These are phyloP conservation scores for Chlorociboria aeruginascens DNA, from an alignment of 495 filamentous ascomycete species.

Conservation along the genomic window DNA sequence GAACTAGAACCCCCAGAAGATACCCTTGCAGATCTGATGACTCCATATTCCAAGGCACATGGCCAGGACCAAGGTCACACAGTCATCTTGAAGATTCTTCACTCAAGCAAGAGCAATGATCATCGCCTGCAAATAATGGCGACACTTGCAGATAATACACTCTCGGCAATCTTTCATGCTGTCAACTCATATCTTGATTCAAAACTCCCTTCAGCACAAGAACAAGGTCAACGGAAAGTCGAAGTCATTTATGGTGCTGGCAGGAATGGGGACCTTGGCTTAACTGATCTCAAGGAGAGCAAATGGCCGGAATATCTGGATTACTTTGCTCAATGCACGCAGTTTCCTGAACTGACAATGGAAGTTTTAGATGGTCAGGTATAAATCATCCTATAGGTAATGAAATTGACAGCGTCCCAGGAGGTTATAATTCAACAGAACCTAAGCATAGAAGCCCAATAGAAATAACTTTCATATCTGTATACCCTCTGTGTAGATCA, in stretches of 20 bases:
- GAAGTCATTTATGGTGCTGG: conserved; percentile 6
- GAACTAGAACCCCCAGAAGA: no score
- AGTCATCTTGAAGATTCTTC: conserved; percentile 2
- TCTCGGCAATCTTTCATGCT: neutral
- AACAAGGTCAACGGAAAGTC: neutral
- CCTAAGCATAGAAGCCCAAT: no score
- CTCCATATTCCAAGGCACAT: no score
- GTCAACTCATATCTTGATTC: conserved; percentile 6
- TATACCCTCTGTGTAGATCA: no score
- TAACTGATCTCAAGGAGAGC: conserved; percentile 6
- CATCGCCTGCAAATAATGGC: conserved; percentile 1
- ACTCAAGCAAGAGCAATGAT: neutral
- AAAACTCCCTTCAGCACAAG: neutral
- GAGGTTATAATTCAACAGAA: no score
- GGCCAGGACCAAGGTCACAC: no score
- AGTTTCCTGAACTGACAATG: conserved; percentile 12
- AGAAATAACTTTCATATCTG: no score
- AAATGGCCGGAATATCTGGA: conserved; percentile 8
- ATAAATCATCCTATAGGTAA: neutral
- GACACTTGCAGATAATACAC: neutral
- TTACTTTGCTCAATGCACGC: conserved; percentile 10
- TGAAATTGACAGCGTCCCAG: no score
- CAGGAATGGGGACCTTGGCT: conserved; percentile 8
- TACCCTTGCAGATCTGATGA: no score
- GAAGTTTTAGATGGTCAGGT: neutral